Evolutionary conservation across 805 yeast species (phyloP), one percentile per base, ranked within the genome.

Genomic region (Teunomyces kruisii): DNA sequence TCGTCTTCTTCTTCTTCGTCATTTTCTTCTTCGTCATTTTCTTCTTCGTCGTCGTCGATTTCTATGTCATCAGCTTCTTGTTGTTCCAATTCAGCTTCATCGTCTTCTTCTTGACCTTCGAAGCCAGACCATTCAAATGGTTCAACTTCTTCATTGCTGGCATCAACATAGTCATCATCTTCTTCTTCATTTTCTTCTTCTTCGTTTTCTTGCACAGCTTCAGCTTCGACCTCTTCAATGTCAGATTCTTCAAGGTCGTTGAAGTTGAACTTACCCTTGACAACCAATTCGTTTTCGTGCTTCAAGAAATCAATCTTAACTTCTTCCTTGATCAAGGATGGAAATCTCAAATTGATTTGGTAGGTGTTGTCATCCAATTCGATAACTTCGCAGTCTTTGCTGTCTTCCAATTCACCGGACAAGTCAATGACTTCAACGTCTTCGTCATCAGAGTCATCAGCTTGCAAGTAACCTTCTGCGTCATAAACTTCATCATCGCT

Each of bases 331-430:
- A 64, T 61, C 35, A 72, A 54, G 6, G 74, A 62, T 9, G 77
- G 77, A 38, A 72, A 66, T 54, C 76, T 65, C 48, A 72, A 57
- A 46, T 59, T 62, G 54, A 72, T 64, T 51, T 69, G 68, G 56
- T 70, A 71, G 12, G 64, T 62, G 46, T 65, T 58, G 31, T 68
- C 72, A 44, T 69, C 68, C 16, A 67, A 51, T 52, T 70, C 66
- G 22, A 59, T 55, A 47, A 71, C 62, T 56, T 72, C 76, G 52
- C 73, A 71, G 56, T 72, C 77, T 49, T 71, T 71, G 32, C 72
- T 65, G 56, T 68, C 61, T 48, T 64, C 66, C 52, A 72, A 66
- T 55, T 72, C 77, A 36, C 63, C 62, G 37, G 70, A 56, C 55
- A 71, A 66, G 52, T 72, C 76, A 50, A 70, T 65, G 32, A 70